Percentiles rank a stretch among this genome's conserved stretches.
phyloP scores from a whole-genome alignment of 768 basidiomycete genomes.

The Megacollybia marginata region DNA sequence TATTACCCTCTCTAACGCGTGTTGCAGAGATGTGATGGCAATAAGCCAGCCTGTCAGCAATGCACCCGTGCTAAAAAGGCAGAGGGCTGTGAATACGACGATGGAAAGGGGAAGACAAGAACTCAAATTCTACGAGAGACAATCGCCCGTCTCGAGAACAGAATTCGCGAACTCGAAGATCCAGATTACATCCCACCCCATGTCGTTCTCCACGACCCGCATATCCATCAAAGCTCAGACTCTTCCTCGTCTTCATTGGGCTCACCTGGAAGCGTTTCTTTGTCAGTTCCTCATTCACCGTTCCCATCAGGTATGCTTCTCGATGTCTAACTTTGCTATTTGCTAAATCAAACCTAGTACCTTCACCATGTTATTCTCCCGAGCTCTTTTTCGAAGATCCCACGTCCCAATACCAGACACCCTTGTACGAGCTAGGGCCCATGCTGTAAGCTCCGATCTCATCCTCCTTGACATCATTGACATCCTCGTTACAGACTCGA shows the following conservation, averaged over 20 bases:
- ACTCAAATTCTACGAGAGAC: slow-evolving; percentile 76
- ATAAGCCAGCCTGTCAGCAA: slow-evolving; percentile 73
- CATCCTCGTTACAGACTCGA: slow-evolving; percentile 44
- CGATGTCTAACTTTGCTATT: slow-evolving; percentile 4
- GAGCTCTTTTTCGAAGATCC: slow-evolving; percentile 43
- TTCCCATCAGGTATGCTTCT: slow-evolving; percentile 40
- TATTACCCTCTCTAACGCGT: slow-evolving; percentile 5
- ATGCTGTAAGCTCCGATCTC: slow-evolving; percentile 46
- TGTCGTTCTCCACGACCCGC: slow-evolving; percentile 64
- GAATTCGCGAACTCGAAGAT: slow-evolving; percentile 70
- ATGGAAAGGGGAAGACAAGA: slow-evolving; percentile 77
- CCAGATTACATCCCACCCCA: slow-evolving; percentile 63
- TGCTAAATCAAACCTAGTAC: slow-evolving; percentile 39
- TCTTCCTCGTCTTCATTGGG: slow-evolving; percentile 47
- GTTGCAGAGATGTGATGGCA: slow-evolving; percentile 66
- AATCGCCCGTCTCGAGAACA: slow-evolving; percentile 62
- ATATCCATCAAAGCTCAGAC: slow-evolving; percentile 31
- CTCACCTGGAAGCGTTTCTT: slow-evolving; percentile 44
- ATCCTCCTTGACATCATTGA: slow-evolving; percentile 4
- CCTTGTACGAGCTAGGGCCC: slow-evolving; percentile 53
- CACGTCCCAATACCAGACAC: slow-evolving; percentile 32
- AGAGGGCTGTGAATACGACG: slow-evolving; percentile 74
- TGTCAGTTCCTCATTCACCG: slow-evolving; percentile 51
- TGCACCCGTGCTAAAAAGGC: slow-evolving; percentile 72
- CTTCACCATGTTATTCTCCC: slow-evolving; percentile 41